Evolutionary conservation across 352 stramenopile genomes (phyloP), one percentile per base, ranked within the genome.

Genomic region (Phytopythium boreale): DNA sequence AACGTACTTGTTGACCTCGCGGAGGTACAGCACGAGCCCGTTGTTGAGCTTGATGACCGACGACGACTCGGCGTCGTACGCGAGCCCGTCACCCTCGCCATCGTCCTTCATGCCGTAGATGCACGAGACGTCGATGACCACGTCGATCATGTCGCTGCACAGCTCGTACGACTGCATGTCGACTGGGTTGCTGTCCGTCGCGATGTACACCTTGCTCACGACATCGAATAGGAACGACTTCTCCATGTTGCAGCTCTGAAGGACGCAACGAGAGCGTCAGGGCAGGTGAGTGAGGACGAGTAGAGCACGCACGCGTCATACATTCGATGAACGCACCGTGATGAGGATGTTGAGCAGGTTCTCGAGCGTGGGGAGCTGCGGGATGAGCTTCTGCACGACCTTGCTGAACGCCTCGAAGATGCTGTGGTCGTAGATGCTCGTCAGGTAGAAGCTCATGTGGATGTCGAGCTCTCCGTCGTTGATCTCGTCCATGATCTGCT

Each of bases 111-210:
- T 93, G 56, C 97, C 97, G 72, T 99, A 99, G 68, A 99, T 99
- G 69, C 97, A 98, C 51, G 96, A 99, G 0, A 99, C 96, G 75
- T 99, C 97, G 56, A 99, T 96, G 52, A 99, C 97, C 12, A 99
- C 96, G 81, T 99, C 97, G 69, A 99, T 99, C 96, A 99, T 99
- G 73, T 99, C 97, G 64, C 89, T 98, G 71, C 97, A 99, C 8
- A 99, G 80, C 69, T 99, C 97, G 57, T 99, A 98, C 29, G 84
- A 94, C 75, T 96, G 93, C 96, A 98, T 98, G 77, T 99, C 97
- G 2, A 99, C 96, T 0, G 97, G 97, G 74, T 98, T 98, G 61
- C 93, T 98, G 74, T 99, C 97, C 11, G 97, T 99, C 24, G 92
- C 95, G 64, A 99, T 98, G 79, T 99, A 99, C 34, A 99, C 83